These are phyloP conservation scores for Lithocarpus polystachyus DNA, from an alignment of 306 rosid species.

Conservation along the genomic window DNA sequence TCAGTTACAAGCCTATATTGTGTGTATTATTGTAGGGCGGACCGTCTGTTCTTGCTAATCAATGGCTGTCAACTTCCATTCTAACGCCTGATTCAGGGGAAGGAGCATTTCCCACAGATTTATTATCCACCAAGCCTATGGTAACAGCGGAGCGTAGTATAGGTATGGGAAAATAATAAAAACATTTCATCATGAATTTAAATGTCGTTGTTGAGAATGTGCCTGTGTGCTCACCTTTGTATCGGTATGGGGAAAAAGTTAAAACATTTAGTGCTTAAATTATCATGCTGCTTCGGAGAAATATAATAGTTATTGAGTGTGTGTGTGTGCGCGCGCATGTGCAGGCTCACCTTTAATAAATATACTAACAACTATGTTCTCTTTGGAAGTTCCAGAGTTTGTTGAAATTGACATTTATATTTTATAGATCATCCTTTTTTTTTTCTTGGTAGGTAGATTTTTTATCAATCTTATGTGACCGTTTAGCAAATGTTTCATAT, in stretches of 20 bases:
- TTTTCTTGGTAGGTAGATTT: neutral
- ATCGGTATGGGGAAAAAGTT: constrained; percentile 46
- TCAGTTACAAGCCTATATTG: constrained; percentile 9
- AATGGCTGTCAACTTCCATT: constrained; percentile 49
- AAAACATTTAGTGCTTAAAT: constrained; percentile 20
- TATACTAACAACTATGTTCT: neutral
- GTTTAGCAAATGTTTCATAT: neutral
- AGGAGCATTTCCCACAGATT: constrained; percentile 54
- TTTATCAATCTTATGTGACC: neutral
- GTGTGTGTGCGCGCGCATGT: neutral
- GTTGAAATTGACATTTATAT: neutral
- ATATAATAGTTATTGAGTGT: neutral
- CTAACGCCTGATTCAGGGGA: constrained; percentile 47
- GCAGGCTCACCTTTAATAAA: neutral
- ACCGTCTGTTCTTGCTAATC: constrained; percentile 26
- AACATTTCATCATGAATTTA: constrained; percentile 21
- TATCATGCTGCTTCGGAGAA: neutral
- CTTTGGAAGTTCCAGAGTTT: neutral
- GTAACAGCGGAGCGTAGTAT: constrained; percentile 47
- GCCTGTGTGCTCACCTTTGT: neutral
- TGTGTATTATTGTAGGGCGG: constrained; percentile 46
- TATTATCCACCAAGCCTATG: constrained; percentile 49
- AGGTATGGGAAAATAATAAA: constrained; percentile 48
- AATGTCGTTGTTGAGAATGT: neutral
- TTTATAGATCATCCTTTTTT: neutral